A percentile compares a stretch with the other conserved stretches of the same genome.
These are phyloP conservation scores for Ceratocystis lukuohia DNA, from an alignment of 2,329 filamentous ascomycete species.

Conservation along the genomic window DNA sequence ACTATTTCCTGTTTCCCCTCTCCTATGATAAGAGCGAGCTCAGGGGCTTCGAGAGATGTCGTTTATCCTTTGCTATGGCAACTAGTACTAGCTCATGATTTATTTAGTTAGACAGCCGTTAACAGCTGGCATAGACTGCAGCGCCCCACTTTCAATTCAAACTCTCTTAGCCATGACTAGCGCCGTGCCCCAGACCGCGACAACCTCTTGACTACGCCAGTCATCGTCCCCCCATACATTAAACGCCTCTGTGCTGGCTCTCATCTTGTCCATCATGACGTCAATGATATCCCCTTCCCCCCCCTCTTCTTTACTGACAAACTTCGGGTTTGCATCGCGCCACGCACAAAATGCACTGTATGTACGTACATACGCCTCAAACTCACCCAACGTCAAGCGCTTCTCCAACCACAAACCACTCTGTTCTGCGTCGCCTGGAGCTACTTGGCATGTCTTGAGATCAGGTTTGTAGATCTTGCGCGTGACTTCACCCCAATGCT, in stretches of 20 bases:
- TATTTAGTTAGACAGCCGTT: neutral
- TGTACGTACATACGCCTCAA: constrained; percentile 48
- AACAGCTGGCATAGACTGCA: neutral
- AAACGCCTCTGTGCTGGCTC: constrained; percentile 41
- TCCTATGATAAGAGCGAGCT: neutral
- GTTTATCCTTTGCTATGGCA: constrained; percentile 19
- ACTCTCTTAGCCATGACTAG: constrained; percentile 41
- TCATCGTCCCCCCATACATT: constrained; percentile 30
- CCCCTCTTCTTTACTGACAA: constrained; percentile 37
- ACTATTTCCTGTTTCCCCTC: neutral
- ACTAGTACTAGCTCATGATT: neutral
- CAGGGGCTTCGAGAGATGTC: constrained; percentile 19
- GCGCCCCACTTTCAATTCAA: neutral
- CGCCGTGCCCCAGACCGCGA: constrained; percentile 48
- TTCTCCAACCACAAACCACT: constrained; percentile 37
- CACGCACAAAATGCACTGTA: constrained; percentile 48
- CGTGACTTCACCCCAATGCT: constrained; percentile 39
- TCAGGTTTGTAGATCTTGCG: constrained; percentile 46
- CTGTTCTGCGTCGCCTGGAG: constrained; percentile 23
- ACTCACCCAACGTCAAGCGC: constrained; percentile 41
- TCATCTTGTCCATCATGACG: constrained; percentile 45
- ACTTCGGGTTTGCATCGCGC: constrained; percentile 41
- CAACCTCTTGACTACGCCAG: constrained; percentile 42
- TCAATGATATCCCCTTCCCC: constrained; percentile 50
- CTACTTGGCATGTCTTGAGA: constrained; percentile 27